phyloP scores from a whole-genome alignment of 2,329 filamentous ascomycete genomes.

The Microdochium trichocladiopsis region DNA sequence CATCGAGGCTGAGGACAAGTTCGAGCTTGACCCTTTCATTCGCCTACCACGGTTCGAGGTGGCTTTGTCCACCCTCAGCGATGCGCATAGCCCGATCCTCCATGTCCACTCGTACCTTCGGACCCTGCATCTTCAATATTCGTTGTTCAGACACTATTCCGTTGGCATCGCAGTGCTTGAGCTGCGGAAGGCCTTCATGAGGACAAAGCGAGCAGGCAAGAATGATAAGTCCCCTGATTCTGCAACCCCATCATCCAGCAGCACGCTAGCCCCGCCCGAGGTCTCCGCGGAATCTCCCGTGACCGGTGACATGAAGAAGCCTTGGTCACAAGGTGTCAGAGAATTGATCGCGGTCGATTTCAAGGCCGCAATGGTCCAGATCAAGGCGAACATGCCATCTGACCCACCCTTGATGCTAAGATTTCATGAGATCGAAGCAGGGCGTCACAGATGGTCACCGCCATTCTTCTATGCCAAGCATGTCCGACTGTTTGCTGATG shows the following conservation, averaged over 20 bases:
- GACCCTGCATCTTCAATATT: slow-evolving; percentile 79
- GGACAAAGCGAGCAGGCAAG: slow-evolving; percentile 34
- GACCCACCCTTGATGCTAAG: slow-evolving; percentile 93
- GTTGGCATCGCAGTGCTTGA: slow-evolving; percentile 76
- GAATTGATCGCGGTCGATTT: slow-evolving; percentile 80
- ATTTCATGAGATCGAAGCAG: slow-evolving; percentile 73
- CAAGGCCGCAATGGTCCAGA: slow-evolving; percentile 72
- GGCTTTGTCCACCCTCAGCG: slow-evolving; percentile 75
- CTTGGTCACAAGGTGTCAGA: slow-evolving; percentile 22
- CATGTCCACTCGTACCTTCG: slow-evolving; percentile 78
- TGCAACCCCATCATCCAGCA: background rate
- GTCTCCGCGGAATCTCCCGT: slow-evolving; percentile 22
- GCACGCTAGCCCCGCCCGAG: slow-evolving; percentile 27
- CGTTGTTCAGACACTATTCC: slow-evolving; percentile 87
- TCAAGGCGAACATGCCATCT: slow-evolving; percentile 82
- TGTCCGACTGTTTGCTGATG: slow-evolving; percentile 78
- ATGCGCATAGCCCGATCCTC: slow-evolving; percentile 80
- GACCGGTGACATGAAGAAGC: slow-evolving; percentile 20
- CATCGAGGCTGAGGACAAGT: slow-evolving; percentile 77
- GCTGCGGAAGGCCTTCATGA: slow-evolving; percentile 62
- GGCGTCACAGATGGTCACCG: slow-evolving; percentile 78
- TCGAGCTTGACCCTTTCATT: slow-evolving; percentile 81
- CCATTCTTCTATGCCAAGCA: slow-evolving; percentile 75
- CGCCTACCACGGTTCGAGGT: slow-evolving; percentile 83
- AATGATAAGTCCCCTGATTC: slow-evolving; percentile 14